Evolutionary conservation across 441 rosid species (phyloP), one percentile per base, ranked within the genome.

Genomic region (Kokia cookei): DNA sequence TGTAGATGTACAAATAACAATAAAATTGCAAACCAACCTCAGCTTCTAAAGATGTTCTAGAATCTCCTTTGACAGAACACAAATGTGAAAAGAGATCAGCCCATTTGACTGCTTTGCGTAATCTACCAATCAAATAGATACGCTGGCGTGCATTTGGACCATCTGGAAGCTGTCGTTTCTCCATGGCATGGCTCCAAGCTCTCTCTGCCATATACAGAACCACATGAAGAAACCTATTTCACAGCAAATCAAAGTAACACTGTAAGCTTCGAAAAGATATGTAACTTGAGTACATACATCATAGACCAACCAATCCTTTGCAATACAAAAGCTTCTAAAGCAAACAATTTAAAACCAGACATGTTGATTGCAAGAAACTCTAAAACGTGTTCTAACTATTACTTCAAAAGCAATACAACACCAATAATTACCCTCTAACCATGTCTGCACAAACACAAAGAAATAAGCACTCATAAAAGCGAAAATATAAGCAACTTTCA

Each of bases 151-250:
- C 90, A 84, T 91, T 93, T 67, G 98, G 98, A 63, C 97, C 98
- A 89, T 91, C 97, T 45, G 91, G 91, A 81, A 94, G 85, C 83
- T 94, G 98, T 82, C 98, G 85, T 84, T 96, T 96, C 84, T 96
- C 99, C 98, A 96, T 92, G 50, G 96, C 98, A 91, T 96, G 98
- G 81, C 98, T 96, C 98, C 99, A 94, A 76, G 99, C 98, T 87
- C 98, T 94, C 84, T 93, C 99, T 55, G 98, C 89, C 76, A 78
- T 83, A 79, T 96, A 96, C 82, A 94, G 92, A 85, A 94, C 88
- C 86, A 94, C 67, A 82, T 94, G 99, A 83, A 96, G 90, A 87
- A 81, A 91, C 93, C 98, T 96, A 77, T 81, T 80, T 75, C 65
- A 45, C 53, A 66, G 2, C 65, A 61, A 74, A 66, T 13, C 26